phyloP scores from a whole-genome alignment of 768 basidiomycete species.

The Symmetrospora coprosmae region DNA sequence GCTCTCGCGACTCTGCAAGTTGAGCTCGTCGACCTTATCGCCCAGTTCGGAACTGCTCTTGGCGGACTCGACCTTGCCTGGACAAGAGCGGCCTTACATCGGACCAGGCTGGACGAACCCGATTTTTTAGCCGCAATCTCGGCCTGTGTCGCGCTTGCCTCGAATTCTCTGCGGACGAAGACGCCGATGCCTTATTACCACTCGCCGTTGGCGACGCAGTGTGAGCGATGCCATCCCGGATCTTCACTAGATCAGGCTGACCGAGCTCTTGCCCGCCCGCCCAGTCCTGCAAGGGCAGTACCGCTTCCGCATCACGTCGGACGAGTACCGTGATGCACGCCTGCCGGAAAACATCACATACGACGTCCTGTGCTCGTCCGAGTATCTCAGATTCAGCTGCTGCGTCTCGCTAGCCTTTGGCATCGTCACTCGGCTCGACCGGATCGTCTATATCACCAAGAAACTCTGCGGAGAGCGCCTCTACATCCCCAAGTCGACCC shows the following conservation, averaged over 20 bases:
- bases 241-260: not conserved
- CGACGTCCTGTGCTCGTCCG: slow-evolving; percentile 27
- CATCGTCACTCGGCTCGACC: slow-evolving; percentile 23
- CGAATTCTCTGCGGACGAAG: slow-evolving; percentile 18
- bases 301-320: not conserved
- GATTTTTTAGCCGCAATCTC: slow-evolving; percentile 27
- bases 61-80: slow-evolving; percentile 24
- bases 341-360: slow-evolving; percentile 26
- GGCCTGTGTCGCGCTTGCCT: slow-evolving; percentile 22
- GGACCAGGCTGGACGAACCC: slow-evolving; percentile 26
- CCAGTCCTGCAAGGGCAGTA: not conserved
- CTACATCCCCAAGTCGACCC: too few species aligned
- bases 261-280: not conserved
- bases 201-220: not conserved
- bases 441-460: too few species aligned
- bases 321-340: slow-evolving; percentile 7
- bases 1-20: not conserved
- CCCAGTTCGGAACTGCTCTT: slow-evolving; percentile 22
- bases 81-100: slow-evolving; percentile 28
- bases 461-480: too few species aligned
- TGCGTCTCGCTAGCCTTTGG: slow-evolving; percentile 27
- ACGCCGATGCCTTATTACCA: not conserved
- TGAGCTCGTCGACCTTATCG: slow-evolving; percentile 28
- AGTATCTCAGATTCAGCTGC: slow-evolving; percentile 29
- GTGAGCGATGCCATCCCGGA: not conserved